These are phyloP conservation scores for Graphium sp. DNA, from an alignment of 2,329 filamentous ascomycete genomes.

Conservation along the genomic window DNA sequence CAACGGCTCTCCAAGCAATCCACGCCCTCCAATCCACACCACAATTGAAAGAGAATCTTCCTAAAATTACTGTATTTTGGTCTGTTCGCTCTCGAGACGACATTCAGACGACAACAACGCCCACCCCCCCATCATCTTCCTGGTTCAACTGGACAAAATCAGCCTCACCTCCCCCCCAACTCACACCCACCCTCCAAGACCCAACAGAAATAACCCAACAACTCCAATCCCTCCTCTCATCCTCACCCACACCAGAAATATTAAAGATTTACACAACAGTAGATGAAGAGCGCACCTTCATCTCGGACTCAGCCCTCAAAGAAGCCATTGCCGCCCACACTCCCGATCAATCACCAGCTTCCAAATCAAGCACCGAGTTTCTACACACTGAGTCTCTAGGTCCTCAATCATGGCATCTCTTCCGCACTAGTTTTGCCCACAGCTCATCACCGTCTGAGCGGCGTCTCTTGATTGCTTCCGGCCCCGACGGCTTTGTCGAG, in stretches of 20 bases:
- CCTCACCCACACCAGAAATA: no score
- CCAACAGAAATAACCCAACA: conserved; percentile 39
- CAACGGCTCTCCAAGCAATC: conserved; percentile 71
- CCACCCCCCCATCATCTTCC: background rate
- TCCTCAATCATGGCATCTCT: no score
- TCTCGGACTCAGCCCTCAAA: conserved; percentile 35
- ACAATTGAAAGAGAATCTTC: conserved; percentile 7
- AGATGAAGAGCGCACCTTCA: conserved; percentile 59
- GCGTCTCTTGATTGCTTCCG: conserved; percentile 66
- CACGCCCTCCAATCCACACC: conserved; percentile 33
- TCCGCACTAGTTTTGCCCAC: conserved; percentile 4
- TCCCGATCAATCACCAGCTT: no score
- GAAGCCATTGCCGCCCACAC: conserved; percentile 13
- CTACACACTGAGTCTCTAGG: no score
- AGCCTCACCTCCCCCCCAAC: conserved; percentile 6
- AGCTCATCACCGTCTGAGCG: conserved; percentile 11
- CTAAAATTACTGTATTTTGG: conserved; percentile 60
- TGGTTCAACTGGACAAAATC: conserved; percentile 8
- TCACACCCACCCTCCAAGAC: conserved; percentile 9
- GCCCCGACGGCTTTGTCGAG: conserved; percentile 77
- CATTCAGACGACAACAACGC: conserved; percentile 16
- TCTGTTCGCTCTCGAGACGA: conserved; percentile 47
- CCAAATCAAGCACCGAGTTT: conserved; percentile 4
- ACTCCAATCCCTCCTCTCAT: conserved; percentile 42
- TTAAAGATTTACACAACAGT: no score